phyloP scores from a whole-genome alignment of 2,329 filamentous ascomycete species.

The Penicillium fuscoglaucum region DNA sequence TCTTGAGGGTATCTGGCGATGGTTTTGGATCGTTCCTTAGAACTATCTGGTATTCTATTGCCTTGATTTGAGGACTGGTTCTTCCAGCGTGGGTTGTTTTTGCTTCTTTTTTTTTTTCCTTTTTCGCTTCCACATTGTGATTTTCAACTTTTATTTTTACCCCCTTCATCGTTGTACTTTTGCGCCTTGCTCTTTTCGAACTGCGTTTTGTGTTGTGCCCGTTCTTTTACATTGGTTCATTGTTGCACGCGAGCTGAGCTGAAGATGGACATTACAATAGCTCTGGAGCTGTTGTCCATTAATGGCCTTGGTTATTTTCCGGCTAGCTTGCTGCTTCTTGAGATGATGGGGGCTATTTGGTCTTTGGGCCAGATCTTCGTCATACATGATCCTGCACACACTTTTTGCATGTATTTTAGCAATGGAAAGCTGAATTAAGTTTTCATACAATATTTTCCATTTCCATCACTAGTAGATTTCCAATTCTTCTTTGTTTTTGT shows the following conservation, averaged over 20 bases:
- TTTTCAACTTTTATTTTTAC: slow-evolving; percentile 16
- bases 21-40: slow-evolving; percentile 2
- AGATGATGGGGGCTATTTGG: slow-evolving; percentile 1
- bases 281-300: neutral
- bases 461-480: neutral
- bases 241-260: neutral
- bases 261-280: neutral
- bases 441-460: slow-evolving; percentile 1
- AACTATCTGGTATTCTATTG: slow-evolving; percentile 1
- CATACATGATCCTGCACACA: slow-evolving; percentile 12
- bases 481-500: neutral
- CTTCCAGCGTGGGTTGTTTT: neutral
- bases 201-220: slow-evolving; percentile 7
- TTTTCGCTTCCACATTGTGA: slow-evolving; percentile 16
- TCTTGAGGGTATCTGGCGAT: neutral
- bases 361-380: neutral
- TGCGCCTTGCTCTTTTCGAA: slow-evolving; percentile 8
- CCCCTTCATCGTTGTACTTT: slow-evolving; percentile 17
- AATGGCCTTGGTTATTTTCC: neutral
- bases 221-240: neutral
- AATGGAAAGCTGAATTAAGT: slow-evolving; percentile 12
- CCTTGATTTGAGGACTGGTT: slow-evolving; percentile 1
- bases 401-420: slow-evolving; percentile 24
- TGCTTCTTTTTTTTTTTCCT: neutral
- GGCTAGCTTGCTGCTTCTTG: neutral